Evolutionary conservation across 495 filamentous ascomycete genomes (phyloP).

Genomic region (Hypoxylon subgilvum): DNA sequence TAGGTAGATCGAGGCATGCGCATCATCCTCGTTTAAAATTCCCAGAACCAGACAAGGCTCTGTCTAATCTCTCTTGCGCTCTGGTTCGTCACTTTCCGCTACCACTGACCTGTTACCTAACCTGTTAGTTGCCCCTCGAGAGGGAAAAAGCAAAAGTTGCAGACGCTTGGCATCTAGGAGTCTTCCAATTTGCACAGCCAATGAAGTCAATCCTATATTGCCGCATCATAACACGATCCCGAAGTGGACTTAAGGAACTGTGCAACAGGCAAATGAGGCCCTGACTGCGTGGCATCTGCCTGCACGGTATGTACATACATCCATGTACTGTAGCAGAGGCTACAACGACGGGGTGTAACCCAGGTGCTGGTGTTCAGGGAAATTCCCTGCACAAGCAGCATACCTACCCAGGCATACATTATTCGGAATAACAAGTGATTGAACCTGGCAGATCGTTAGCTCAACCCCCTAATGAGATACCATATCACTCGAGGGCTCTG

Average conservation of each 20-base stretch:
- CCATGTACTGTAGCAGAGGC: slow-evolving; percentile 6
- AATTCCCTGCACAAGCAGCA: slow-evolving; percentile 28
- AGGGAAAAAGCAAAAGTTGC: slow-evolving; percentile 25
- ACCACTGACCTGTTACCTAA: slow-evolving; percentile 9
- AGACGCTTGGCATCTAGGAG: neutral
- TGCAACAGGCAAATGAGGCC: neutral
- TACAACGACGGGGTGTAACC: slow-evolving; percentile 36
- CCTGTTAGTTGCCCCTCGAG: slow-evolving; percentile 21
- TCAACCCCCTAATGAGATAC: no score
- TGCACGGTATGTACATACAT: neutral
- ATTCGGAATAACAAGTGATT: slow-evolving; percentile 23
- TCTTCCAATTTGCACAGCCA: slow-evolving; percentile 12
- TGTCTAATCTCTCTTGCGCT: slow-evolving; percentile 1
- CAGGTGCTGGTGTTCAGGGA: slow-evolving; percentile 18
- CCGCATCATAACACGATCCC: slow-evolving; percentile 17
- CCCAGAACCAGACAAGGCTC: slow-evolving; percentile 30
- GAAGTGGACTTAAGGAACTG: slow-evolving; percentile 8
- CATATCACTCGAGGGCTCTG: slow-evolving; percentile 2
- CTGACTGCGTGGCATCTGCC: no score
- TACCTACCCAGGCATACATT: slow-evolving; percentile 29
- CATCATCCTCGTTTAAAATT: slow-evolving; percentile 30
- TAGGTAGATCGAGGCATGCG: neutral
- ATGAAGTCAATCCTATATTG: slow-evolving; percentile 15
- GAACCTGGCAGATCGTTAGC: no score
- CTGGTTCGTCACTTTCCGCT: neutral